Evolutionary conservation across 2,329 filamentous ascomycete genomes (phyloP), one percentile per base, ranked within the genome.

Genomic region (Claviceps citrina): DNA sequence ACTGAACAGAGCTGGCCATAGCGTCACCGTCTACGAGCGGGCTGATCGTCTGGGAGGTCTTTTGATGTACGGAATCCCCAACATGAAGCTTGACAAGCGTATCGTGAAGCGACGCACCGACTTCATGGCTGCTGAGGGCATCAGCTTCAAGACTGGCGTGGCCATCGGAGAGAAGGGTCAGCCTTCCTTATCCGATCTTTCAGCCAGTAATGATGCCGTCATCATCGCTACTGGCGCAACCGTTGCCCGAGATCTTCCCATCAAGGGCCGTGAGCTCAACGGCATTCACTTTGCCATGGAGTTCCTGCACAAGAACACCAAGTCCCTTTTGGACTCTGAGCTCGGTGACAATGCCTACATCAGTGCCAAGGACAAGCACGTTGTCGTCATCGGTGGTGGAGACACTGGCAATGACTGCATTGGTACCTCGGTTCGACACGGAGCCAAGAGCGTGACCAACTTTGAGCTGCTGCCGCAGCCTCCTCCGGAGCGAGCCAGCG

Each of bases 1-100:
- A 63, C 76, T 96, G 49, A 96, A 96, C 74, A 82, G 81, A 53
- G 84, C 83, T 51, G 89, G 89, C 22, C 89, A 96, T 65, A 66
- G 58, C 4, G 85, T 95, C 40, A 94, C 85, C 10, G 76, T 96
- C 15, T 95, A 91, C 55, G 89, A 96, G 71, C 84, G 89, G 48
- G 77, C 86, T 44, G 89, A 96, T 57, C 84, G 89, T 48, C 68
- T 81, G 43, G 89, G 89, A 64, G 89, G 89, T 61, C 71, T 96
- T 41, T 75, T 96, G 54, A 95, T 95, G 89, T 95, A 96, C 57
- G 89, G 89, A 50, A 96, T 96, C 50, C 89, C 89, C 49, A 96
- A 96, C 70, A 96, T 96, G 89, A 96, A 96, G 70, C 81, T 96
- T 31, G 89, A 96, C 68, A 96, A 96, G 73, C 85, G 85, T 57